These are phyloP conservation scores for Pseudonitzschia multistriata DNA, from an alignment of 108 stramenopile species.

Conservation along the genomic window DNA sequence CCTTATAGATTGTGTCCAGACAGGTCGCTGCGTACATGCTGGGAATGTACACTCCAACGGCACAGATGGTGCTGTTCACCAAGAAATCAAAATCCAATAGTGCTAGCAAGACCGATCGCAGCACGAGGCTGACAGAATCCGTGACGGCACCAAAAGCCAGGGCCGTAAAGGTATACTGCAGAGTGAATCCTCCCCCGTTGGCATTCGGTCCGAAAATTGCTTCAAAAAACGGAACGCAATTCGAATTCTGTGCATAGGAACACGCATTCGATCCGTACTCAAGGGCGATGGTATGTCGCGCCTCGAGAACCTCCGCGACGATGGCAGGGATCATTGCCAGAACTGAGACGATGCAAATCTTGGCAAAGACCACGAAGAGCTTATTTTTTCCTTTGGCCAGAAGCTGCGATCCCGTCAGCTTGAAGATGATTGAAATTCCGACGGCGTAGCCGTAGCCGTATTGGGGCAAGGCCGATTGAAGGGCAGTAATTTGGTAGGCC, in stretches of 20 bases:
- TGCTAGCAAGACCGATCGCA: not conserved
- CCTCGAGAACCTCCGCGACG: not conserved
- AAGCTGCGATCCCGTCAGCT: not conserved
- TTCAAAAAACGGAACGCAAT: not conserved
- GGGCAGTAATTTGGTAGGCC: not conserved
- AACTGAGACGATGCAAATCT: not conserved
- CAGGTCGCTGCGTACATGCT: not conserved
- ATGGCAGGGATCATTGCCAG: not conserved
- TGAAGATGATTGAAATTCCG: not conserved
- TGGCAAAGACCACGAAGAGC: not conserved
- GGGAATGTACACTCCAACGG: not conserved
- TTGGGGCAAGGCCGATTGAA: not conserved
- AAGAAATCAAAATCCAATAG: not conserved
- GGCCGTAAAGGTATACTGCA: not conserved
- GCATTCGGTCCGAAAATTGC: not conserved
- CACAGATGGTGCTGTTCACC: not conserved
- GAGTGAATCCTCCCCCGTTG: not conserved
- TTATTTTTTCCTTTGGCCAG: not conserved
- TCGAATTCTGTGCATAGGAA: not conserved
- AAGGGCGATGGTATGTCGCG: not conserved
- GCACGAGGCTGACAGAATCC: not conserved
- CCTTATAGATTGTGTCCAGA: not conserved
- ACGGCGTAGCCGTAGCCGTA: not conserved
- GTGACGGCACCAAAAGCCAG: not conserved
- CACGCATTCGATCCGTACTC: not conserved